Evolutionary conservation across 2,329 filamentous ascomycete genomes (phyloP), one percentile per base, ranked within the genome.

Genomic region (Plenodomus tracheiphilus): DNA sequence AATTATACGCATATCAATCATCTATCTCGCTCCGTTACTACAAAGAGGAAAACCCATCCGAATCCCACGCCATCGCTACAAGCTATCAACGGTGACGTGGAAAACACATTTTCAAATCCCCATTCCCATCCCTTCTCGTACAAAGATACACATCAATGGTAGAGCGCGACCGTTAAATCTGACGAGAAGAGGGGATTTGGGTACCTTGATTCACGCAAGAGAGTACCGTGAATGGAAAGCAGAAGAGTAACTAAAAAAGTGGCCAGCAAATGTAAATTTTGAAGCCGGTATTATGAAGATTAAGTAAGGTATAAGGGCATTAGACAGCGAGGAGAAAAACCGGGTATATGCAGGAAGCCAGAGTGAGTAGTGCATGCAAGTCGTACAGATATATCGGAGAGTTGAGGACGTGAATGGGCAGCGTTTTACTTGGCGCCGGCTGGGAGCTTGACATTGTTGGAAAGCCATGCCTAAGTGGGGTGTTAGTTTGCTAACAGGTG

Each of bases 401-500:
- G 25, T 17, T 42, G 47, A 40, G 32, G 42, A 41, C 28, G 19
- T 25, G 5, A 18, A 18, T 5, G 13, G 8, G 18, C 13, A 39
- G 39, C 35, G 25, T 30, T 39, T 62, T 65, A 74, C 63, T 74
- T 74, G 51, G 63, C 62, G 50, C 60, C 60, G 41, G 65, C 60
- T 34, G 73, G 74, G 22, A 74, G 58, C 68, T 79, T 79, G 66
- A 79, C 76, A 63, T 79, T 78, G 66, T 73, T 77, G 61, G 75
- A 77, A 53, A 79, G 68, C 77, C 77, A 79, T 60, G 75, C 75
- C 71, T 72, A 11, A 11, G 44, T 18, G 22, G 15, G 11, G 13
- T 46, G 54, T 62, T 46, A 63, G 58, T 28, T 25, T 10, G 30
- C n/a, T 30, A 5, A 21, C 2, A n/a, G 13, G 11, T 36, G 22